phyloP scores from a whole-genome alignment of 805 yeast genomes.

The Debaryomyces prosopidis region DNA sequence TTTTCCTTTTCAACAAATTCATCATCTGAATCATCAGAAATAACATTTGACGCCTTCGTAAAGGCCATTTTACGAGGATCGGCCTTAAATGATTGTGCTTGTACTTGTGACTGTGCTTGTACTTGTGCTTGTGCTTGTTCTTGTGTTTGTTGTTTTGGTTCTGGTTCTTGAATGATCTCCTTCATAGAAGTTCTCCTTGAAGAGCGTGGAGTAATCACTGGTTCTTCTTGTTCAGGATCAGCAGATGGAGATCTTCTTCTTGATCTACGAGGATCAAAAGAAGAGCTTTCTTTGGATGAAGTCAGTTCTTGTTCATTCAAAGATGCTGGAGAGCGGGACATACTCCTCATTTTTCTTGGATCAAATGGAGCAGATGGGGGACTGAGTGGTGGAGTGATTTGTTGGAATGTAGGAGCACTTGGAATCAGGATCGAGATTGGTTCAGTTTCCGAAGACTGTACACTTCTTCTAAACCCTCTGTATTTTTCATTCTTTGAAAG shows the following conservation, averaged over 20 bases:
- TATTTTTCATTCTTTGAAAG: constrained; percentile 35
- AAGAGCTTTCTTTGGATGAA: not conserved
- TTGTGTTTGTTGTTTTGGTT: not conserved
- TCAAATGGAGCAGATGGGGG: not conserved
- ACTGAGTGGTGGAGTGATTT: constrained; percentile 1
- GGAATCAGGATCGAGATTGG: constrained; percentile 27
- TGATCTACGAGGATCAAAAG: constrained; percentile 24
- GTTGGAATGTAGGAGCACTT: constrained; percentile 7
- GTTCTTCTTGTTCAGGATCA: constrained; percentile 15
- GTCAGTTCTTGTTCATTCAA: not conserved
- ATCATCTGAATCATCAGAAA: constrained; percentile 17
- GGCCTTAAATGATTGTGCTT: not conserved
- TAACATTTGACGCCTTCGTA: constrained; percentile 8
- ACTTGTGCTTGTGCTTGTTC: not conserved
- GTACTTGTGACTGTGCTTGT: not conserved
- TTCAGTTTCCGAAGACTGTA: constrained; percentile 15
- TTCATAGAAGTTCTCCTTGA: constrained; percentile 17
- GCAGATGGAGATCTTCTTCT: constrained; percentile 16
- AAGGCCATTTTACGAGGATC: constrained; percentile 4
- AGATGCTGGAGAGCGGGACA: not conserved
- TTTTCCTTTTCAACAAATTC: constrained; percentile 14
- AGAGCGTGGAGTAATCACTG: constrained; percentile 24
- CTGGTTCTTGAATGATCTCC: constrained; percentile 3
- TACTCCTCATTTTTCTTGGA: constrained; percentile 6
- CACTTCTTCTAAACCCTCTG: constrained; percentile 43